Conservation (phyloP, 1,139 yeast genomes). For the Suhomyces wounanorum region DNA sequence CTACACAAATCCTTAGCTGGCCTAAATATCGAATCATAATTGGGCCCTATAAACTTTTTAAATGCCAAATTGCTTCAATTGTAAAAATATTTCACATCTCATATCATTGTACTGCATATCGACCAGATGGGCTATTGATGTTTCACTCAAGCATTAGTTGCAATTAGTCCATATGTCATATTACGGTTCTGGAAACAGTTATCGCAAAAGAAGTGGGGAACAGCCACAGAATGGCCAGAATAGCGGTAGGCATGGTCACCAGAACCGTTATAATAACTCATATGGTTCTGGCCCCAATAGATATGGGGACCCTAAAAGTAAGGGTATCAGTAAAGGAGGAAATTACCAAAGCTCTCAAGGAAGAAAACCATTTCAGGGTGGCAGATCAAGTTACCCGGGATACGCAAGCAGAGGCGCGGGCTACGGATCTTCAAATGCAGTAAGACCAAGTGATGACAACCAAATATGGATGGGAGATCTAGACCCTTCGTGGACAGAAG, state of each 20-base stretch:
- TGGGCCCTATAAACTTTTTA: too few relatives aligned
- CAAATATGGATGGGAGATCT: conserved; percentile 94
- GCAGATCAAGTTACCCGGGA: conserved; percentile 4
- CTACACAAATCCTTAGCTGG: too few relatives aligned
- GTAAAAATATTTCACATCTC: too few relatives aligned
- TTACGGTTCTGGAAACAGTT: conserved; percentile 13
- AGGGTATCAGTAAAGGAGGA: conserved; percentile 6
- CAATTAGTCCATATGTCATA: conserved; percentile 14
- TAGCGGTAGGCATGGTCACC: not conserved
- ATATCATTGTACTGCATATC: conserved; percentile 1
- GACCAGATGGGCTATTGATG: not conserved
- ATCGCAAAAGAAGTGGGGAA: conserved; percentile 10
- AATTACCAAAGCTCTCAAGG: conserved; percentile 2
- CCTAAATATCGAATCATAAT: too few relatives aligned
- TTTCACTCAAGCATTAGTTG: not conserved
- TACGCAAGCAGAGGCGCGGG: conserved; percentile 3
- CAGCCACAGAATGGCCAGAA: not conserved
- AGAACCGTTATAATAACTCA: conserved; percentile 7
- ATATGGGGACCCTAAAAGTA: not conserved
- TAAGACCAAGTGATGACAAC: conserved; percentile 14
- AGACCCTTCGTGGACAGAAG: conserved; percentile 84
- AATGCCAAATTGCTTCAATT: too few relatives aligned
- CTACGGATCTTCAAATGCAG: conserved; percentile 2
- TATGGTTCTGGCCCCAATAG: conserved; percentile 5
- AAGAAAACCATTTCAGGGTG: conserved; percentile 5